These are phyloP conservation scores for Aspergillus hiratsukae DNA, from an alignment of 2,329 filamentous ascomycete species.

Conservation along the genomic window DNA sequence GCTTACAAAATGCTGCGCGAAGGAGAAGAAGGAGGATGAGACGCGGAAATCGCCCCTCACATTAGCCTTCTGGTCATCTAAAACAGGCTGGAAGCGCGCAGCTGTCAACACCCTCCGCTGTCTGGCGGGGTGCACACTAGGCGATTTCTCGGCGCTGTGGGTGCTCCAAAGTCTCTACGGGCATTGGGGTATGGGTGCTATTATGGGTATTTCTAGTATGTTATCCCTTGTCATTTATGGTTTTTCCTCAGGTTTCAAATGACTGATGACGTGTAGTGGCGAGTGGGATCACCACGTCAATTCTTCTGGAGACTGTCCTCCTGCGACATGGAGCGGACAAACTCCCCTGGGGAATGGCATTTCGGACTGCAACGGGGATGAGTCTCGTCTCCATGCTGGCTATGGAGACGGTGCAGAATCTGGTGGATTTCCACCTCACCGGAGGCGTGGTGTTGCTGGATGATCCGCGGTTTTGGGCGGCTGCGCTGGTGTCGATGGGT, in stretches of 20 bases:
- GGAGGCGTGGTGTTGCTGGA: slow-evolving; percentile 47
- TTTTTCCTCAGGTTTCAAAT: not conserved
- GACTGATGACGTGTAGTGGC: slow-evolving; percentile 40
- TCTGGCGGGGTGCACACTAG: slow-evolving; percentile 51
- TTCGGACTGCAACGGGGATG: slow-evolving; percentile 54
- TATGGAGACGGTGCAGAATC: slow-evolving; percentile 54
- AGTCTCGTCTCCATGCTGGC: slow-evolving; percentile 57
- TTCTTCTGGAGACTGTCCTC: slow-evolving; percentile 51
- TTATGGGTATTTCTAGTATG: slow-evolving; percentile 52
- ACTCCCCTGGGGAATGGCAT: slow-evolving; percentile 45
- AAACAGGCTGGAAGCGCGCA: slow-evolving; percentile 46
- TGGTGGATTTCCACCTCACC: slow-evolving; percentile 53
- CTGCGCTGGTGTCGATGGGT: slow-evolving; percentile 36
- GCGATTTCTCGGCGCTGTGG: slow-evolving; percentile 57
- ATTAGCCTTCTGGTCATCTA: slow-evolving; percentile 34
- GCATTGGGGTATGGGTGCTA: slow-evolving; percentile 44
- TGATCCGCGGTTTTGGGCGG: slow-evolving; percentile 50
- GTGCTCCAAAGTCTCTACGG: slow-evolving; percentile 48
- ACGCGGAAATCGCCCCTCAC: not conserved
- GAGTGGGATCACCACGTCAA: slow-evolving; percentile 48
- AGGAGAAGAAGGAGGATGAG: not conserved
- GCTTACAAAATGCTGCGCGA: not conserved
- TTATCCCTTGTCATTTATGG: not conserved
- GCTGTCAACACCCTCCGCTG: slow-evolving; percentile 54
- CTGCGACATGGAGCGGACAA: slow-evolving; percentile 47